Evolutionary conservation across 805 yeast genomes (phyloP).

Genomic region (Ogataea corticis): DNA sequence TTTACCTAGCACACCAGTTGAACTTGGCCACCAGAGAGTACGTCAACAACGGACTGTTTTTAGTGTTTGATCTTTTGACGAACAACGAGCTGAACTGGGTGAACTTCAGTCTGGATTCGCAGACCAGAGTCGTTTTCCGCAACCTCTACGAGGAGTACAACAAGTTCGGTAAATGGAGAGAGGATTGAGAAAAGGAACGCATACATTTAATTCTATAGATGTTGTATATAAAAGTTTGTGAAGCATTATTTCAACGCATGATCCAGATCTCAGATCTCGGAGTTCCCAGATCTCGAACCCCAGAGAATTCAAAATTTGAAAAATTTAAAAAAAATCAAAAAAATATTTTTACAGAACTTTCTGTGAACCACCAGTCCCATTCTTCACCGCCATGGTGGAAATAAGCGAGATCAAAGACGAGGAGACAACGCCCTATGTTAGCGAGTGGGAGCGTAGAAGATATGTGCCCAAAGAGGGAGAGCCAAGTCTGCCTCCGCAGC

Average conservation of each 20-base stretch:
- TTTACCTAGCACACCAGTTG: constrained; percentile 53
- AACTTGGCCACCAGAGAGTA: constrained; percentile 46
- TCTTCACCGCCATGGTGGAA: constrained; percentile 27
- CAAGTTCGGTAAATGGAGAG: constrained; percentile 81
- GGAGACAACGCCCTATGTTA: constrained; percentile 21
- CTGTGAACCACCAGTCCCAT: too few relatives aligned
- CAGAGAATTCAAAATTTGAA: neutral
- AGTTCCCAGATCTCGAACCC: neutral
- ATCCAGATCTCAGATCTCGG: constrained; percentile 4
- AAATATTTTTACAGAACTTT: neutral
- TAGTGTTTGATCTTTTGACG: constrained; percentile 69
- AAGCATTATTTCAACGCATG: neutral
- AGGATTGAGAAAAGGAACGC: too few relatives aligned
- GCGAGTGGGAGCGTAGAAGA: constrained; percentile 35
- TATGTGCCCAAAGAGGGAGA: constrained; percentile 47
- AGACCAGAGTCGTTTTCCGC: constrained; percentile 69
- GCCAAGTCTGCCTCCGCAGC: constrained; percentile 80
- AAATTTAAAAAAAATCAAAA: neutral
- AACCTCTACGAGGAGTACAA: constrained; percentile 71
- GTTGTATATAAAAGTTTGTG: neutral
- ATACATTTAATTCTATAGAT: too few relatives aligned
- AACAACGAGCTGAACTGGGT: constrained; percentile 61
- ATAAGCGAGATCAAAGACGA: constrained; percentile 30
- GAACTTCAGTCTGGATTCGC: constrained; percentile 63
- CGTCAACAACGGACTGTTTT: constrained; percentile 56